These are phyloP conservation scores for Acer negundo DNA, from an alignment of 345 rosid genomes.

Conservation along the genomic window DNA sequence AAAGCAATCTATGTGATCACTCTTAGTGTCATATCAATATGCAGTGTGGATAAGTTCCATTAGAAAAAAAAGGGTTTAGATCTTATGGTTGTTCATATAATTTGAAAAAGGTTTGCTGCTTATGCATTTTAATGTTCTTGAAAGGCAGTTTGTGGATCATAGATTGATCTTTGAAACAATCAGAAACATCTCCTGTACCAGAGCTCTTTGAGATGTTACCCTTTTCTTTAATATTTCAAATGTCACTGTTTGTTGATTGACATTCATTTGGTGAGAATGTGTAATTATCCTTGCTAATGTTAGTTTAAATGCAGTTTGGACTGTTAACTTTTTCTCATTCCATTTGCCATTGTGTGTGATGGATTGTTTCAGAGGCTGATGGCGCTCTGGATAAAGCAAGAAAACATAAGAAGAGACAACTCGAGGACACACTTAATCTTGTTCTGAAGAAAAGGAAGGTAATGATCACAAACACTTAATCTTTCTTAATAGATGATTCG, in stretches of 20 bases:
- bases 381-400: slow-evolving; percentile 99
- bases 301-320: slow-evolving; percentile 11
- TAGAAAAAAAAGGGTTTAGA: neutral
- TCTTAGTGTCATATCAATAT: neutral
- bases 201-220: neutral
- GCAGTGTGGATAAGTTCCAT: neutral
- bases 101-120: neutral
- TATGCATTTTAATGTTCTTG: neutral
- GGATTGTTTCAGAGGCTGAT: slow-evolving; percentile 82
- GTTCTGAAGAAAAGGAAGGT: slow-evolving; percentile 94
- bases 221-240: neutral
- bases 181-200: neutral
- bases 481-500: neutral
- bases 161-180: neutral
- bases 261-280: neutral
- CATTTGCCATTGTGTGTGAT: slow-evolving; percentile 17
- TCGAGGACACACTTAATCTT: slow-evolving; percentile 93
- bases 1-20: neutral
- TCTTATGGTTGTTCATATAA: neutral
- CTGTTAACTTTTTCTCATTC: slow-evolving; percentile 8
- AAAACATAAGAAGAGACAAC: slow-evolving; percentile 98
- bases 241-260: neutral
- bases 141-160: neutral
- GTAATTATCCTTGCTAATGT: neutral
- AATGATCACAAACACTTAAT: slow-evolving; percentile 14